These are phyloP conservation scores for Mortierella sp. DNA, from an alignment of 371 early-diverging fungal genomes.

Conservation along the genomic window DNA sequence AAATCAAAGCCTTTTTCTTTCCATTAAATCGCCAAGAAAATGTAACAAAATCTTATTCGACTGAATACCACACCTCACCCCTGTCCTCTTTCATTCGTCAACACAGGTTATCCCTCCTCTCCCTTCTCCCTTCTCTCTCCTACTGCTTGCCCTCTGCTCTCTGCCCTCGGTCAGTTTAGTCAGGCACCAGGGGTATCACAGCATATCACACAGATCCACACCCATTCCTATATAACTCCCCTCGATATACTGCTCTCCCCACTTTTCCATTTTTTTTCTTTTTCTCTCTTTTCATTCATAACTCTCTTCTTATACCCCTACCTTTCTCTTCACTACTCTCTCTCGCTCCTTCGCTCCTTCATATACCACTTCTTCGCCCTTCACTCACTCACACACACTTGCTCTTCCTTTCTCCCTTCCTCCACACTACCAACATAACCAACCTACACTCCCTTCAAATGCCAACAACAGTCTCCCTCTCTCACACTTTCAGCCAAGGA, in stretches of 20 bases:
- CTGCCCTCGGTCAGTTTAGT: too few relatives aligned
- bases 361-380: background rate
- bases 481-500: conserved; percentile 33
- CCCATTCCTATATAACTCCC: background rate
- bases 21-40: background rate
- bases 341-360: background rate
- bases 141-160: background rate
- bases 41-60: background rate
- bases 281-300: background rate
- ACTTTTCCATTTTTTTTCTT: background rate
- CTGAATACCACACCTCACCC: background rate
- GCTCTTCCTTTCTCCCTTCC: background rate
- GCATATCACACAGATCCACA: background rate
- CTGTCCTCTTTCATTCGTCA: conserved; percentile 12
- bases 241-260: background rate
- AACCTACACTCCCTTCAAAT: conserved; percentile 15
- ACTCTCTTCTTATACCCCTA: background rate
- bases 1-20: background rate
- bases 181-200: conserved; percentile 9
- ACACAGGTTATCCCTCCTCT: background rate
- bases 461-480: conserved; percentile 50
- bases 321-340: background rate
- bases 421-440: background rate
- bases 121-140: conserved; percentile 5
- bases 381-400: background rate